These are phyloP conservation scores for Pseudogymnoascus pannorum DNA, from an alignment of 2,329 filamentous ascomycete species.

Conservation along the genomic window DNA sequence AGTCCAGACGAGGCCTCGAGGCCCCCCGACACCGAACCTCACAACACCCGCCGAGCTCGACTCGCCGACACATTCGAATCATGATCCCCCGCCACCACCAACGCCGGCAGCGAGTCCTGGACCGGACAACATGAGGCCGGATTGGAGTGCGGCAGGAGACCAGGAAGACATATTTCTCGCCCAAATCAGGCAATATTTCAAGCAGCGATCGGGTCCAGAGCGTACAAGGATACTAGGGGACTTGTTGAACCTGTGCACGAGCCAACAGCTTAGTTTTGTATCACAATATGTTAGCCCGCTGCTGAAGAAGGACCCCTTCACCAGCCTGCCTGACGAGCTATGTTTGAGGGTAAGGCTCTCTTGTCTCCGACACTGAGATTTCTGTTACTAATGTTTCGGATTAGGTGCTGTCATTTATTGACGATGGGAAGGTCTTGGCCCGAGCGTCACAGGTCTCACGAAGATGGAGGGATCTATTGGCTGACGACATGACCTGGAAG, in stretches of 20 bases:
- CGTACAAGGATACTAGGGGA: slow-evolving; percentile 78
- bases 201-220: slow-evolving; percentile 66
- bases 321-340: slow-evolving; percentile 82
- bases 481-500: slow-evolving; percentile 98
- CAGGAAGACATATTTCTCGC: slow-evolving; percentile 78
- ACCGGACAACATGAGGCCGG: slow-evolving; percentile 48
- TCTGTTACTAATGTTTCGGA: slow-evolving; percentile 13
- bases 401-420: slow-evolving; percentile 90
- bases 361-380: not conserved
- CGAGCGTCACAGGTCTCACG: slow-evolving; percentile 93
- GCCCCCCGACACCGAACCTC: slow-evolving; percentile 61
- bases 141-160: slow-evolving; percentile 71
- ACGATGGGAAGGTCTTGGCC: slow-evolving; percentile 89
- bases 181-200: slow-evolving; percentile 73
- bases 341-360: slow-evolving; percentile 66
- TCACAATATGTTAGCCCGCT: slow-evolving; percentile 91
- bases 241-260: slow-evolving; percentile 88
- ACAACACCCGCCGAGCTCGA: slow-evolving; percentile 57
- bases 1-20: slow-evolving; percentile 43
- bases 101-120: slow-evolving; percentile 60
- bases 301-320: slow-evolving; percentile 94
- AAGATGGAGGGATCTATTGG: slow-evolving; percentile 86
- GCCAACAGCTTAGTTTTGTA: slow-evolving; percentile 89
- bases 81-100: slow-evolving; percentile 52
- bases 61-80: slow-evolving; percentile 29